Conservation (phyloP, 1,139 yeast species). For the Pichiaceae sp. region DNA sequence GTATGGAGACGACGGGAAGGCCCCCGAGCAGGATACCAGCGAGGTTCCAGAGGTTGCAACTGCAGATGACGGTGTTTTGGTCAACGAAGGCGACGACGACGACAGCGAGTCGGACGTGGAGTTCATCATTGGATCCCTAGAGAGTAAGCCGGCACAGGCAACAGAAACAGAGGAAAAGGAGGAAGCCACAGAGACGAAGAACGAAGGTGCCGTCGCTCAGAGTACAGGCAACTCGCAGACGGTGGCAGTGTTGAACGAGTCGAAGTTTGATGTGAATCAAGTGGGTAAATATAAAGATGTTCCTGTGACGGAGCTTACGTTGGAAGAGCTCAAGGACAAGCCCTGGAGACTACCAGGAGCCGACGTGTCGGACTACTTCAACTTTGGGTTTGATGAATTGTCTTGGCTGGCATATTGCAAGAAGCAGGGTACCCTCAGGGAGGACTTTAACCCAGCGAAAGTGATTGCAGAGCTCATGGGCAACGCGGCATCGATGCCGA, state of each 20-base stretch:
- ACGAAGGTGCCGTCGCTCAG: conserved; percentile 20
- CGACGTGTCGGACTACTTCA: conserved; percentile 87
- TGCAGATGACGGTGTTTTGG: conserved; percentile 26
- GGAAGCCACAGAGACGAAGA: conserved; percentile 17
- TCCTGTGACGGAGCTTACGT: conserved; percentile 75
- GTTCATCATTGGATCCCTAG: conserved; percentile 47
- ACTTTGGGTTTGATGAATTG: conserved; percentile 92
- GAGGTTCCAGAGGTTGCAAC: conserved; percentile 3
- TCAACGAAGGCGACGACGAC: conserved; percentile 29
- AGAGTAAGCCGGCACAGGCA: conserved; percentile 20
- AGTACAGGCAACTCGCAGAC: conserved; percentile 27
- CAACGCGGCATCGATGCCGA: conserved; percentile 19
- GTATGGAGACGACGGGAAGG: conserved; percentile 60
- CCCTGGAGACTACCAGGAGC: conserved; percentile 99
- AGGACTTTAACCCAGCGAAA: conserved; percentile 64
- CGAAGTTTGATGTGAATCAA: conserved; percentile 56
- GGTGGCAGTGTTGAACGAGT: conserved; percentile 20
- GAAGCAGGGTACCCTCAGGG: conserved; percentile 76
- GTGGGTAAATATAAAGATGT: conserved; percentile 77
- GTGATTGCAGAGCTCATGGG: conserved; percentile 34
- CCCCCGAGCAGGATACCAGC: conserved; percentile 18
- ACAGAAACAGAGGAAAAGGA: neutral
- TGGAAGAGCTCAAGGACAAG: conserved; percentile 79
- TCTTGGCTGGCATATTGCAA: conserved; percentile 93
- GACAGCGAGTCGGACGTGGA: conserved; percentile 58